A percentile compares a stretch with the other conserved stretches of the same genome.
These are phyloP conservation scores for Entonaema liquescens DNA, from an alignment of 495 filamentous ascomycete genomes.

Conservation along the genomic window DNA sequence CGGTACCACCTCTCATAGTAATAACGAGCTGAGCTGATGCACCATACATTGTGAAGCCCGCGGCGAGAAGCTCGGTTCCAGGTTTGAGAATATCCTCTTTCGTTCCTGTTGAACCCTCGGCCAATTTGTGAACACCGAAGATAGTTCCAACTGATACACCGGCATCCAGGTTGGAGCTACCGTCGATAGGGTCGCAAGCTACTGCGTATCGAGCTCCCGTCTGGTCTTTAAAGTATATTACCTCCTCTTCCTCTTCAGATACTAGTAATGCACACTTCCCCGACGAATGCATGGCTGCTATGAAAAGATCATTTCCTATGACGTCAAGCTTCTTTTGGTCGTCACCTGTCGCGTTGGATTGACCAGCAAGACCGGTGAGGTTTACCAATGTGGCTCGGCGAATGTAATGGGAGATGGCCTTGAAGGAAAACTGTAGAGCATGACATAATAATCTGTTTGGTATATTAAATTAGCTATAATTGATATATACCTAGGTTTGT, in stretches of 20 bases:
- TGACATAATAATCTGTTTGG: constrained; percentile 84
- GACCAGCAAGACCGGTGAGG: constrained; percentile 92
- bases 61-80: constrained; percentile 89
- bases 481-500: neutral
- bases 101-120: constrained; percentile 71
- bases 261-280: constrained; percentile 90
- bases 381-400: constrained; percentile 97
- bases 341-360: constrained; percentile 93
- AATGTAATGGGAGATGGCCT: constrained; percentile 99
- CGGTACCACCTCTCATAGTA: constrained; percentile 91
- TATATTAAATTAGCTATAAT: neutral
- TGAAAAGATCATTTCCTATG: constrained; percentile 97
- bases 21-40: constrained; percentile 95
- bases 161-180: constrained; percentile 95
- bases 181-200: constrained; percentile 97
- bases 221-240: constrained; percentile 84
- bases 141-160: constrained; percentile 98
- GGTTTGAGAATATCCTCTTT: constrained; percentile 87
- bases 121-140: constrained; percentile 91
- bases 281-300: constrained; percentile 89
- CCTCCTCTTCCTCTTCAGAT: constrained; percentile 95
- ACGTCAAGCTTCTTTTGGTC: constrained; percentile 99
- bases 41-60: constrained; percentile 99
- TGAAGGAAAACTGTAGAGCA: constrained; percentile 98
- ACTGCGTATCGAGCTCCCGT: constrained; percentile 89